These are phyloP conservation scores for Meyerozyma guilliermondii DNA, from an alignment of 1,139 yeast species.

Conservation along the genomic window DNA sequence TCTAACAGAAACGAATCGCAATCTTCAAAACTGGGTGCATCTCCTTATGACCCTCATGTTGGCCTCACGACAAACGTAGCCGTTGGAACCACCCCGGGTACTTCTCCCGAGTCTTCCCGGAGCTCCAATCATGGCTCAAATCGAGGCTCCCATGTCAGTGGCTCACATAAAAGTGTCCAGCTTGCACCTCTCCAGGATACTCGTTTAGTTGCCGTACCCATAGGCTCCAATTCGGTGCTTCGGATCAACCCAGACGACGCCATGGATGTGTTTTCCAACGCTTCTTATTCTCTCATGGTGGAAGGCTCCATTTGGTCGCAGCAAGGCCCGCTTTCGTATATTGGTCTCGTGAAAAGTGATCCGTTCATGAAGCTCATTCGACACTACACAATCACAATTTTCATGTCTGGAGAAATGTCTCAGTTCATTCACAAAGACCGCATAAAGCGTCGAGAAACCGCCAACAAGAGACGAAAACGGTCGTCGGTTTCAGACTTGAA, in stretches of 20 bases:
- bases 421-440: conserved; percentile 24
- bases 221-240: conserved; percentile 36
- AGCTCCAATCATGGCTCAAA: not conserved
- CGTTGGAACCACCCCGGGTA: not conserved
- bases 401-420: conserved; percentile 33
- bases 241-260: conserved; percentile 33
- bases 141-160: not conserved
- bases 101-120: not conserved
- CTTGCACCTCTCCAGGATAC: not conserved
- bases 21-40: not conserved
- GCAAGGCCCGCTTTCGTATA: conserved; percentile 39
- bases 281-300: conserved; percentile 30
- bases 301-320: conserved; percentile 39
- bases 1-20: not conserved
- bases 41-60: not conserved
- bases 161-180: not conserved
- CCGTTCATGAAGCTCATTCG: conserved; percentile 37
- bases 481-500: not conserved
- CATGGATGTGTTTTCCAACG: conserved; percentile 31
- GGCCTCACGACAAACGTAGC: not conserved
- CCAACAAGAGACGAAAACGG: conserved; percentile 1
- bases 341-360: conserved; percentile 41
- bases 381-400: conserved; percentile 29
- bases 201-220: conserved; percentile 22
- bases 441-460: not conserved